These are phyloP conservation scores for Neurospora sp. DNA, from an alignment of 495 filamentous ascomycete genomes.

Conservation along the genomic window DNA sequence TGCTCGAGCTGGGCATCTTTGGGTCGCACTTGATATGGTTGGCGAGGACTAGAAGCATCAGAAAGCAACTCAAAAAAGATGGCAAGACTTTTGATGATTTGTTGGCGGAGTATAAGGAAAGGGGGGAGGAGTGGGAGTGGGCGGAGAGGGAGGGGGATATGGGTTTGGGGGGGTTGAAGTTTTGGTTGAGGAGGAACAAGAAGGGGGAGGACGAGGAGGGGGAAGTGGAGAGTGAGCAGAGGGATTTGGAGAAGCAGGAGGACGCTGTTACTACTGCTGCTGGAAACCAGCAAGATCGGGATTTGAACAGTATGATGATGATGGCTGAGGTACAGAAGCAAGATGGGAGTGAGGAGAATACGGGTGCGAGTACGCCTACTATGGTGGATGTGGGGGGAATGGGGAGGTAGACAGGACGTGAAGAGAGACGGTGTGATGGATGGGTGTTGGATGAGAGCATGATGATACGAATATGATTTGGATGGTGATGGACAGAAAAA, in stretches of 20 bases:
- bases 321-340: neutral
- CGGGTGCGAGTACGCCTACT: neutral
- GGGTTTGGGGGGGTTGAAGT: neutral
- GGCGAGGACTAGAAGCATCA: slow-evolving; percentile 49
- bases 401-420: neutral
- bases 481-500: neutral
- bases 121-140: slow-evolving; percentile 28
- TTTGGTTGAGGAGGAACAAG: neutral
- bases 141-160: slow-evolving; percentile 23
- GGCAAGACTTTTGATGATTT: slow-evolving; percentile 56
- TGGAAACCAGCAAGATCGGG: neutral
- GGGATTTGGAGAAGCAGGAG: neutral
- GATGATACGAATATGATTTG: neutral
- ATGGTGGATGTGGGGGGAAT: neutral
- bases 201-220: neutral
- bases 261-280: neutral
- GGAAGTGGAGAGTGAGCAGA: neutral
- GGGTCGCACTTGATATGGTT: slow-evolving; percentile 58
- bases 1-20: slow-evolving; percentile 62
- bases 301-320: neutral
- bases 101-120: slow-evolving; percentile 29
- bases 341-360: neutral
- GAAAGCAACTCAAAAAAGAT: slow-evolving; percentile 43
- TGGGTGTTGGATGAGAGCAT: neutral
- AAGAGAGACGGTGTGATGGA: neutral